These are phyloP conservation scores for Lagenaria siceraria DNA, from an alignment of 306 rosid species.

Conservation along the genomic window DNA sequence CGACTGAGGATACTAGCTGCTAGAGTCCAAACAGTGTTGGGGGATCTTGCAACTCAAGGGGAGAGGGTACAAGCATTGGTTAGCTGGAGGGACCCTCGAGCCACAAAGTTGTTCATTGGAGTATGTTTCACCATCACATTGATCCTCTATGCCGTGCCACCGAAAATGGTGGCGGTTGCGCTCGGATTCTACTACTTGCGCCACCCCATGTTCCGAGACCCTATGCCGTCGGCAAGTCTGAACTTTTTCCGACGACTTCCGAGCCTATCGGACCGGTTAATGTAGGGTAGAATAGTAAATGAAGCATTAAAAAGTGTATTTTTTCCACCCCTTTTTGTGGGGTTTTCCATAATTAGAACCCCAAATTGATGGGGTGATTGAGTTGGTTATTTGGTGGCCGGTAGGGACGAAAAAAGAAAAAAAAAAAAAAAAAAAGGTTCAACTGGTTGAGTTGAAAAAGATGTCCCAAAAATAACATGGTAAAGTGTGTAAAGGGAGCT, in stretches of 20 bases:
- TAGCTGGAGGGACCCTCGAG: slow-evolving; percentile 88
- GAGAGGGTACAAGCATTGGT: slow-evolving; percentile 87
- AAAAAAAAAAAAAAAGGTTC: background rate
- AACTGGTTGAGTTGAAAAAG: slow-evolving; percentile 31
- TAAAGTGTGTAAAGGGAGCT: slow-evolving; percentile 21
- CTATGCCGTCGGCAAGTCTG: slow-evolving; percentile 37
- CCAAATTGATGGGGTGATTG: slow-evolving; percentile 6
- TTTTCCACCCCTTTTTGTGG: slow-evolving; percentile 7
- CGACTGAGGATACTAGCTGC: slow-evolving; percentile 73
- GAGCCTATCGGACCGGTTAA: slow-evolving; percentile 69
- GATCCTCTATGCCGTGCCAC: slow-evolving; percentile 30
- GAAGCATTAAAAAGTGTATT: background rate
- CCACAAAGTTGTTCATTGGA: slow-evolving; percentile 44
- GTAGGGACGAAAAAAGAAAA: background rate
- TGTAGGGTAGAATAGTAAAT: slow-evolving; percentile 33
- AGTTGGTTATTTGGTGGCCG: background rate
- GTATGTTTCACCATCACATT: slow-evolving; percentile 32
- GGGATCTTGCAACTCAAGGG: slow-evolving; percentile 90
- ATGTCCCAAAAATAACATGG: slow-evolving; percentile 21
- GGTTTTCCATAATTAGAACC: slow-evolving; percentile 3
- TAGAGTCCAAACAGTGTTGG: slow-evolving; percentile 82
- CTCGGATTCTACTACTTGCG: slow-evolving; percentile 57
- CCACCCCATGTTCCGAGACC: slow-evolving; percentile 51
- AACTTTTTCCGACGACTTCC: slow-evolving; percentile 61
- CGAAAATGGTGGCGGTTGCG: slow-evolving; percentile 82